Evolutionary conservation across 164 flowering plant genomes (phyloP).

Genomic region (Annona cherimola): DNA sequence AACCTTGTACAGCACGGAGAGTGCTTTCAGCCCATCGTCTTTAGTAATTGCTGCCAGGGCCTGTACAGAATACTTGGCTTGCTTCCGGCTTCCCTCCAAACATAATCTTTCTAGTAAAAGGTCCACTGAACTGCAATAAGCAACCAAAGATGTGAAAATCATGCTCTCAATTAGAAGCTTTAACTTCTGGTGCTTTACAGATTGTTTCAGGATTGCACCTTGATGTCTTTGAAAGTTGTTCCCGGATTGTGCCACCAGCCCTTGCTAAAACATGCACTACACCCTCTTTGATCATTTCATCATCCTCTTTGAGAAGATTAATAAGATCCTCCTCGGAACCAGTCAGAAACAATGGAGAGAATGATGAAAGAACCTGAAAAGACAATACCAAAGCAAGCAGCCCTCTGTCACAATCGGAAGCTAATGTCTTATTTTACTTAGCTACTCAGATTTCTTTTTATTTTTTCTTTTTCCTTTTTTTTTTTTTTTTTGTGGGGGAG

Average conservation of each 20-base stretch:
- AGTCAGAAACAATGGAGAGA: constrained; percentile 57
- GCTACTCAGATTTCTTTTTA: too few species aligned
- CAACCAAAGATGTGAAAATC: constrained; percentile 8
- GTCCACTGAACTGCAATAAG: constrained; percentile 74
- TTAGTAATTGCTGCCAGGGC: constrained; percentile 91
- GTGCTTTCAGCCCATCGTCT: constrained; percentile 96
- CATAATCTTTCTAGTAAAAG: constrained; percentile 82
- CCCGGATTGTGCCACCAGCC: constrained; percentile 93
- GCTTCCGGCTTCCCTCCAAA: constrained; percentile 87
- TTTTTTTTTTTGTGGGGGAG: too few species aligned
- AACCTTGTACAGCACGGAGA: constrained; percentile 95
- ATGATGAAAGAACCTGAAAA: constrained; percentile 74
- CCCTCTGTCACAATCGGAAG: not conserved
- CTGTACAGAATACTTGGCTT: constrained; percentile 97
- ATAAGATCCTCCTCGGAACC: constrained; percentile 77
- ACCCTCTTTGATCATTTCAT: constrained; percentile 85
- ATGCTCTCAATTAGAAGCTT: not conserved
- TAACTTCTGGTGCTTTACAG: not conserved
- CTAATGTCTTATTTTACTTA: too few species aligned
- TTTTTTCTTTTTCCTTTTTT: too few species aligned
- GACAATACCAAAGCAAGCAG: not conserved
- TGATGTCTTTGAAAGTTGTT: constrained; percentile 67
- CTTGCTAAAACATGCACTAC: constrained; percentile 74
- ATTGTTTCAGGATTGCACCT: constrained; percentile 38
- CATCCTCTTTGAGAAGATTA: constrained; percentile 78